Percentiles rank a stretch among this genome's conserved stretches.
Evolutionary conservation across 2,329 filamentous ascomycete species (phyloP).

Genomic region (Clonostachys rosea): DNA sequence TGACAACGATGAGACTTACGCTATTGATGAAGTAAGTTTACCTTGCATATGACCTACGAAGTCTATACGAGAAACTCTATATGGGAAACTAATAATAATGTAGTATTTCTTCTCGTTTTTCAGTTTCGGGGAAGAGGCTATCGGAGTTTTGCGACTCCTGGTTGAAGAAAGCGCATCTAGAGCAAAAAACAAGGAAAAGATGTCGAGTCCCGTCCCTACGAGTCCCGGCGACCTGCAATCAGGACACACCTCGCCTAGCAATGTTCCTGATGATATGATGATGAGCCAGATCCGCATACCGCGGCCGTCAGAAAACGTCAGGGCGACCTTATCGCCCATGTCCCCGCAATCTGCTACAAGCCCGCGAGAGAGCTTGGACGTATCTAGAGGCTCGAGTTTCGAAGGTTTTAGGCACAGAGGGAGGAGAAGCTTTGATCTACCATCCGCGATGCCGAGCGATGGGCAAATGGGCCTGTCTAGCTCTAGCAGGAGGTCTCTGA

Average conservation of each 20-base stretch:
- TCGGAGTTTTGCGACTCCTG: constrained; percentile 70
- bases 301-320: constrained; percentile 51
- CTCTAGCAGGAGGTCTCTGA: constrained; percentile 46
- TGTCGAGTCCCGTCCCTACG: too few relatives aligned
- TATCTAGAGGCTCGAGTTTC: constrained; percentile 15
- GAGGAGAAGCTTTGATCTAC: constrained; percentile 48
- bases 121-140: constrained; percentile 75
- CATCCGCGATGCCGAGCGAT: constrained; percentile 31
- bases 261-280: too few relatives aligned
- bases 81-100: not conserved
- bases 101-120: constrained; percentile 98
- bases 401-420: constrained; percentile 48
- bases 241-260: too few relatives aligned
- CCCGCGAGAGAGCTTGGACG: constrained; percentile 50
- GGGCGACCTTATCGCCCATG: constrained; percentile 53
- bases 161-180: constrained; percentile 46
- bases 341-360: constrained; percentile 40
- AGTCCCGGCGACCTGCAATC: too few relatives aligned
- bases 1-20: constrained; percentile 90
- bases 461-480: constrained; percentile 51
- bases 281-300: constrained; percentile 19
- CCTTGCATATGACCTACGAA: too few relatives aligned
- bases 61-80: too few relatives aligned
- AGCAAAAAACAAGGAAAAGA: not conserved
- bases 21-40: constrained; percentile 76